phyloP scores from a whole-genome alignment of 2,329 filamentous ascomycete genomes.

The Talaromyces sp. region DNA sequence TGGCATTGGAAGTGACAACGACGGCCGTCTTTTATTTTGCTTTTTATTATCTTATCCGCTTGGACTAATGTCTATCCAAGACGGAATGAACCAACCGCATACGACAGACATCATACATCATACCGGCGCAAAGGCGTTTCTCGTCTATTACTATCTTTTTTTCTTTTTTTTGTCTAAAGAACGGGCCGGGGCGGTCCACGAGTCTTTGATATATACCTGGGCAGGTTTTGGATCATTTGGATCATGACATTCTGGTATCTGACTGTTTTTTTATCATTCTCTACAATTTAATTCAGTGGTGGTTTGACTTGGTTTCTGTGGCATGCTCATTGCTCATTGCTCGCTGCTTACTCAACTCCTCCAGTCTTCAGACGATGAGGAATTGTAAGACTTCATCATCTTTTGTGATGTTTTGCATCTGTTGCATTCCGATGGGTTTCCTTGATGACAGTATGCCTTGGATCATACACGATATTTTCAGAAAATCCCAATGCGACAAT shows the following conservation, averaged over 20 bases:
- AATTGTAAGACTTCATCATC: slow-evolving; percentile 1
- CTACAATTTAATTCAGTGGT: not conserved
- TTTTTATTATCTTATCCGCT: not conserved
- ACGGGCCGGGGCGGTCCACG: not conserved
- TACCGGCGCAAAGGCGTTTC: slow-evolving; percentile 12
- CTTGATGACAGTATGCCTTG: not conserved
- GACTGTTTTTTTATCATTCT: slow-evolving; percentile 1
- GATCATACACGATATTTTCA: not conserved
- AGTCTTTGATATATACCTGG: slow-evolving; percentile 8
- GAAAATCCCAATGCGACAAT: not conserved
- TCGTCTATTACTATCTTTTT: not conserved
- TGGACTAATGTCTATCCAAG: slow-evolving; percentile 10
- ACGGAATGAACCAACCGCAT: not conserved
- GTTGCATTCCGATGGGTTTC: not conserved
- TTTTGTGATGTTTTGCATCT: not conserved
- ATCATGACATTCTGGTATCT: slow-evolving; percentile 4
- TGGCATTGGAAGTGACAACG: not conserved
- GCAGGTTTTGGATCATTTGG: not conserved
- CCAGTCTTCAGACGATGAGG: not conserved
- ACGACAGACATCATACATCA: slow-evolving; percentile 11
- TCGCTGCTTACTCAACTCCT: not conserved
- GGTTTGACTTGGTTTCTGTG: not conserved
- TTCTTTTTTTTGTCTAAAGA: slow-evolving; percentile 1
- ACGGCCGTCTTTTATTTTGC: not conserved
- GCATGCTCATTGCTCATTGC: not conserved